These are phyloP conservation scores for Rosa hybrid DNA, from an alignment of 331 rosid genomes.

Conservation along the genomic window DNA sequence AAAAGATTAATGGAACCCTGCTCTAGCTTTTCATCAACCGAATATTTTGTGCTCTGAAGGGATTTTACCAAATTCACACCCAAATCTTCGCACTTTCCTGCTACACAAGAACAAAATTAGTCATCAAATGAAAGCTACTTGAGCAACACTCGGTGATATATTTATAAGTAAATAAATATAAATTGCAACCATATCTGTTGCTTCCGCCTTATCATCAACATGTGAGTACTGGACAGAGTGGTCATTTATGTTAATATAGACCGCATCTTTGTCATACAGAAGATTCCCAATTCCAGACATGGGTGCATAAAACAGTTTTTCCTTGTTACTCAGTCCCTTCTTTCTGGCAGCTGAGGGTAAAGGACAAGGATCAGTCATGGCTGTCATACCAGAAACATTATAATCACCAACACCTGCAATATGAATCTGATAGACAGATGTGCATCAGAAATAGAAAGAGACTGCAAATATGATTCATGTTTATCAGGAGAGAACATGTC, in stretches of 20 bases:
- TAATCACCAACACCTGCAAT: constrained; percentile 96
- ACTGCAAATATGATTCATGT: neutral
- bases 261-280: constrained; percentile 90
- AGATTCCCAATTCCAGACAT: constrained; percentile 98
- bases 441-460: constrained; percentile 17
- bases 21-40: constrained; percentile 74
- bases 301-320: constrained; percentile 84
- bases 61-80: constrained; percentile 79
- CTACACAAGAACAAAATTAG: constrained; percentile 14
- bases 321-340: constrained; percentile 98
- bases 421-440: constrained; percentile 65
- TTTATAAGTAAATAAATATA: neutral
- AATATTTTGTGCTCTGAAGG: constrained; percentile 75
- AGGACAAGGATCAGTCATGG: constrained; percentile 88
- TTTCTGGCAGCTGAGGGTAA: constrained; percentile 97
- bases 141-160: no score
- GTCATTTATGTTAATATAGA: constrained; percentile 81
- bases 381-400: constrained; percentile 54
- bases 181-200: constrained; percentile 49
- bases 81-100: constrained; percentile 74
- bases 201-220: constrained; percentile 53
- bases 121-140: neutral
- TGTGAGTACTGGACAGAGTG: constrained; percentile 79
- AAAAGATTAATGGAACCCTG: constrained; percentile 57
- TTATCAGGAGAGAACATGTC: no score